A percentile compares a stretch with the other conserved stretches of the same genome.
Conservation (phyloP, 1,139 yeast genomes). For the Yamadazyma sp. region DNA sequence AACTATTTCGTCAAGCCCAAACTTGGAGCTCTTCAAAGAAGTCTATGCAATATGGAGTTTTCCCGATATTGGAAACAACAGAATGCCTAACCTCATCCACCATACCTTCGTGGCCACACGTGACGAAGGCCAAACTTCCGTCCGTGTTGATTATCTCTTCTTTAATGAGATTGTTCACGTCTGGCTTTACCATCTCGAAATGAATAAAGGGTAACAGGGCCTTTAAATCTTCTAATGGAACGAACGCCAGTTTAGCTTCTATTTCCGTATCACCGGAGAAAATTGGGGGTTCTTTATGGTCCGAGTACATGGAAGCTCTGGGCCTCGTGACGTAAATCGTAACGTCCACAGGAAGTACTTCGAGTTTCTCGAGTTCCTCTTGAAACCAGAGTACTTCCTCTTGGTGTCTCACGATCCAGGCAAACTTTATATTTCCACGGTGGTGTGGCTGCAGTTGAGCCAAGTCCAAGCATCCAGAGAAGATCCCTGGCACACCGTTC, state of each 20-base stretch:
- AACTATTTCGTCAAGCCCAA: conserved; percentile 21
- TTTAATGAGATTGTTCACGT: conserved; percentile 22
- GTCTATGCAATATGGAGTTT: conserved; percentile 23
- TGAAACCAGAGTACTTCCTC: conserved; percentile 46
- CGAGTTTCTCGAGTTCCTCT: conserved; percentile 39
- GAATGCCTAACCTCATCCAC: conserved; percentile 30
- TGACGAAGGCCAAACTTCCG: conserved; percentile 33
- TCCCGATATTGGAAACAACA: conserved; percentile 22
- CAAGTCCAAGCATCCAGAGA: conserved; percentile 22
- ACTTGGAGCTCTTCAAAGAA: conserved; percentile 30
- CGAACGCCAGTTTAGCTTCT: neutral
- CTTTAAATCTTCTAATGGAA: neutral
- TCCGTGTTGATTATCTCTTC: conserved; percentile 24
- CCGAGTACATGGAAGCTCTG: conserved; percentile 13
- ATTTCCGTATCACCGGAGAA: neutral
- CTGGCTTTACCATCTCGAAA: conserved; percentile 33
- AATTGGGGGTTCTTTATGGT: neutral
- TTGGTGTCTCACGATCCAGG: conserved; percentile 44
- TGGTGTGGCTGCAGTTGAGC: too few species aligned
- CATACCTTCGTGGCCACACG: conserved; percentile 41
- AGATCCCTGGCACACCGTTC: conserved; percentile 46
- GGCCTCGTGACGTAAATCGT: conserved; percentile 22
- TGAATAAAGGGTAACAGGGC: conserved; percentile 18
- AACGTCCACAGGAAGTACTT: conserved; percentile 27
- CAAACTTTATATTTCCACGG: conserved; percentile 18